Evolutionary conservation across 2,329 filamentous ascomycete genomes (phyloP), one percentile per base, ranked within the genome.

Genomic region (Nemania bipapillata): DNA sequence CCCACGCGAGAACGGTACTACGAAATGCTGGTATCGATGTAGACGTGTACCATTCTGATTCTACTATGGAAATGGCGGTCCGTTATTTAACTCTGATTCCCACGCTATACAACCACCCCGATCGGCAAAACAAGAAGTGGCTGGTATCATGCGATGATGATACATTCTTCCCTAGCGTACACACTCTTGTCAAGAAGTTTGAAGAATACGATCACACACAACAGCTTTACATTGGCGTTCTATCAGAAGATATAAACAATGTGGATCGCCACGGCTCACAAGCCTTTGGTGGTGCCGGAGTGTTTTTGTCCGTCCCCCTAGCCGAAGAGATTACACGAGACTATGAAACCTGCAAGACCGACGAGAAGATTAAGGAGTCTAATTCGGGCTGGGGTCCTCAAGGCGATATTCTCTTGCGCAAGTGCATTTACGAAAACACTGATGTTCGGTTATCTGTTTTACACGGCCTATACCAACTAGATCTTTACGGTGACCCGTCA

Each of bases 351-450:
- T 87, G 84, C 77, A 83, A 81, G 59, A 82, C 83, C 0, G 79
- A 83, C 5, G 76, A 85, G 68, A 88, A 87, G 79, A 80, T 88
- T 56, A 77, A 80, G 47, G 85, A 88, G 73, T 81, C 86, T 20
- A 84, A 88, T 77, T 85, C 85, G 0, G 86, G 86, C 60, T 88
- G 86, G 86, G 86, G 86, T 2, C 84, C 86, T 8, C 85, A 86
- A 75, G 88, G 88, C 52, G 88, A 90, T 73, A 88, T 88, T 65
- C 81, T 89, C 35, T 83, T 90, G 26, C 85, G 87, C 63, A 86
- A 89, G 74, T 90, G 88, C 78, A 86, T 90, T 74, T 90, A 90
- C 78, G 85, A 88, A 72, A 85, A 90, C 76, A 88, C 87, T 2
- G 83, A 85, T 37, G 85, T 86, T 9, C 84, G 85, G n/a, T 77